Evolutionary conservation across 768 basidiomycete genomes (phyloP).

Genomic region (Podaxis mareebaensis): DNA sequence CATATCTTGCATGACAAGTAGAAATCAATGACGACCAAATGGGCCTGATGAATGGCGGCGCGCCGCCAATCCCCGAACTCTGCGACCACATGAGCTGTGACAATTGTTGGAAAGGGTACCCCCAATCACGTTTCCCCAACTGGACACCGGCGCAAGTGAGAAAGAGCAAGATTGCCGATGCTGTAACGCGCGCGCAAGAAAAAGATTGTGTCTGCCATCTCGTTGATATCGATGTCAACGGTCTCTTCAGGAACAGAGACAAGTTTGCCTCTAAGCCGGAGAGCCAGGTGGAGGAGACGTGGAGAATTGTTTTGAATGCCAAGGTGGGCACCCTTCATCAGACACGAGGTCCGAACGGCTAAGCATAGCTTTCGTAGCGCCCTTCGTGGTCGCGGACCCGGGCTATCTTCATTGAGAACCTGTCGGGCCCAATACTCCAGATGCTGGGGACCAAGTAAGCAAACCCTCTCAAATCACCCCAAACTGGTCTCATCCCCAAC

Average conservation of each 20-base stretch:
- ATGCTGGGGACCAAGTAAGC: conserved; percentile 57
- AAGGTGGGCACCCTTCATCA: conserved; percentile 23
- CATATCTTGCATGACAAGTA: conserved; percentile 4
- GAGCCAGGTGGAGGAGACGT: conserved; percentile 27
- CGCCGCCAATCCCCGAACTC: conserved; percentile 28
- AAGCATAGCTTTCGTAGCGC: conserved; percentile 6
- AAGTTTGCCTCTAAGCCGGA: conserved; percentile 28
- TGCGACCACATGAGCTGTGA: conserved; percentile 30
- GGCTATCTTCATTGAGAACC: conserved; percentile 51
- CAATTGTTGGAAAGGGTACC: conserved; percentile 38
- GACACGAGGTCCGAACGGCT: too few species aligned
- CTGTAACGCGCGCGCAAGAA: background rate
- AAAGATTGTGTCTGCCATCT: conserved; percentile 28
- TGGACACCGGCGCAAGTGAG: conserved; percentile 43
- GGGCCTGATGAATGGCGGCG: conserved; percentile 23
- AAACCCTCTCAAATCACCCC: background rate
- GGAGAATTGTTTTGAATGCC: conserved; percentile 30
- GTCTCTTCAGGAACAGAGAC: conserved; percentile 25
- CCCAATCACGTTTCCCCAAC: conserved; percentile 46
- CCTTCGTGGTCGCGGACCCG: conserved; percentile 35
- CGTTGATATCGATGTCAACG: conserved; percentile 39
- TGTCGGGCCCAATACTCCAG: conserved; percentile 51
- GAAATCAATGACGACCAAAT: conserved; percentile 29
- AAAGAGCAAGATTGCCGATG: conserved; percentile 34
- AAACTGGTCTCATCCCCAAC: background rate